Percentiles rank a stretch among this genome's conserved stretches.
These are phyloP conservation scores for Wakefieldia striispora DNA, from an alignment of 768 basidiomycete species.

Conservation along the genomic window DNA sequence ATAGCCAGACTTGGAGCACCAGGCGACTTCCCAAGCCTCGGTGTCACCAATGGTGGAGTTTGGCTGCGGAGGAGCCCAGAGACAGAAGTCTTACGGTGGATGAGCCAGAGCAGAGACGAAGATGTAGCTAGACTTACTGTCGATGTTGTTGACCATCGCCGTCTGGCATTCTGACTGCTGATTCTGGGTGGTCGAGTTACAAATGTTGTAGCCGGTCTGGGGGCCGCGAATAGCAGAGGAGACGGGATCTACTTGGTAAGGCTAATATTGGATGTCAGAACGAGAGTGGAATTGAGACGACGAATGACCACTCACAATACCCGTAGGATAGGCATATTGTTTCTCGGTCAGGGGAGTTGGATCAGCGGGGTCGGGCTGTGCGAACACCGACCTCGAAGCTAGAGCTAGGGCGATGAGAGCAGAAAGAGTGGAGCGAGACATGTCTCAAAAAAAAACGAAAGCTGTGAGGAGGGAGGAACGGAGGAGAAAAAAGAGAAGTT, in stretches of 20 bases:
- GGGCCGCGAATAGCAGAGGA: conserved; percentile 47
- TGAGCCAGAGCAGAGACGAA: conserved; percentile 15
- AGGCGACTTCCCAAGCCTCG: conserved; percentile 70
- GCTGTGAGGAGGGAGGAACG: not conserved
- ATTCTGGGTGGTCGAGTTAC: conserved; percentile 66
- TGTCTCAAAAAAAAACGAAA: conserved; percentile 29
- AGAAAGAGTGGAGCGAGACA: conserved; percentile 52
- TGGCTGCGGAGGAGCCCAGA: conserved; percentile 55
- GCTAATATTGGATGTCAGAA: conserved; percentile 31
- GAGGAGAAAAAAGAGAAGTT: not conserved
- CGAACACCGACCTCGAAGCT: conserved; percentile 28
- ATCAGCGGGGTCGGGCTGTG: conserved; percentile 40
- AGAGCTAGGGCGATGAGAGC: conserved; percentile 32
- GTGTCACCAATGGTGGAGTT: conserved; percentile 58
- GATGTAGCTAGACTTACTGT: conserved; percentile 24
- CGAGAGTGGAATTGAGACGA: not conserved
- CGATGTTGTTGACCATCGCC: conserved; percentile 54
- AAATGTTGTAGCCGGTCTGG: conserved; percentile 64
- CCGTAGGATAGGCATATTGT: conserved; percentile 41
- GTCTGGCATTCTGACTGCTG: conserved; percentile 70
- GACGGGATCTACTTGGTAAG: conserved; percentile 48
- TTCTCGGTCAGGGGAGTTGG: conserved; percentile 47
- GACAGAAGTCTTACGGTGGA: conserved; percentile 58
- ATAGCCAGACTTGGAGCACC: conserved; percentile 62
- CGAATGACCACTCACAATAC: conserved; percentile 34